A percentile compares a stretch with the other conserved stretches of the same genome.
These are phyloP conservation scores for Mortierella sp. DNA, from an alignment of 371 early-diverging fungal species.

Conservation along the genomic window DNA sequence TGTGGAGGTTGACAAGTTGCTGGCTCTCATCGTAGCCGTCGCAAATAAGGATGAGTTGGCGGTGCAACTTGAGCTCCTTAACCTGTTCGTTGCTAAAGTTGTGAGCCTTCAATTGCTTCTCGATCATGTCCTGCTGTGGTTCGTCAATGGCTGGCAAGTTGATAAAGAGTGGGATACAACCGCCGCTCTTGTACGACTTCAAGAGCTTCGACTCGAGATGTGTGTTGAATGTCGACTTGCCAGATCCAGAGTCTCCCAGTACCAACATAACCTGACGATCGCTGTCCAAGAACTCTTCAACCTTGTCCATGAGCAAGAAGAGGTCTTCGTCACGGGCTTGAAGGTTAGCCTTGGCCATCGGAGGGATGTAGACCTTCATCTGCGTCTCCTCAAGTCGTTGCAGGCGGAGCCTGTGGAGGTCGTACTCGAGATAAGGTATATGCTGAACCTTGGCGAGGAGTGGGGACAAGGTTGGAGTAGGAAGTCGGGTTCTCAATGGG, in stretches of 20 bases:
- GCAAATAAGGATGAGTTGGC: too few relatives aligned
- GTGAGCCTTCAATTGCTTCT: neutral
- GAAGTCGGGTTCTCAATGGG: neutral
- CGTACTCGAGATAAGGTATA: neutral
- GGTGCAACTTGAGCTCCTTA: neutral
- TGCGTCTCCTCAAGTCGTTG: neutral
- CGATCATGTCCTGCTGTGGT: slow-evolving; percentile 14
- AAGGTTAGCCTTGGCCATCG: neutral
- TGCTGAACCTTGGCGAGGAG: neutral
- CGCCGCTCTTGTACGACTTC: neutral
- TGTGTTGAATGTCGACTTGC: too few relatives aligned
- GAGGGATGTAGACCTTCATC: neutral
- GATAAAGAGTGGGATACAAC: slow-evolving; percentile 12
- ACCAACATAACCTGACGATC: too few relatives aligned
- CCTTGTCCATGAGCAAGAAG: slow-evolving; percentile 4
- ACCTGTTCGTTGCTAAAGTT: slow-evolving; percentile 3
- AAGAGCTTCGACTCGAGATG: slow-evolving; percentile 6
- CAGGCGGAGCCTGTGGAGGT: neutral
- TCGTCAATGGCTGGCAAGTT: too few relatives aligned
- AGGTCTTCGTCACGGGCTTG: neutral
- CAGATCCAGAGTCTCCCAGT: too few relatives aligned
- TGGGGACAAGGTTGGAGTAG: neutral
- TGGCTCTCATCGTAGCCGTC: slow-evolving; percentile 23
- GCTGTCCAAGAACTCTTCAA: too few relatives aligned
- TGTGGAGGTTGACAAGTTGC: neutral